phyloP scores from a whole-genome alignment of 1,284 basidiomycete genomes.

The Thecaphora thlaspeos region DNA sequence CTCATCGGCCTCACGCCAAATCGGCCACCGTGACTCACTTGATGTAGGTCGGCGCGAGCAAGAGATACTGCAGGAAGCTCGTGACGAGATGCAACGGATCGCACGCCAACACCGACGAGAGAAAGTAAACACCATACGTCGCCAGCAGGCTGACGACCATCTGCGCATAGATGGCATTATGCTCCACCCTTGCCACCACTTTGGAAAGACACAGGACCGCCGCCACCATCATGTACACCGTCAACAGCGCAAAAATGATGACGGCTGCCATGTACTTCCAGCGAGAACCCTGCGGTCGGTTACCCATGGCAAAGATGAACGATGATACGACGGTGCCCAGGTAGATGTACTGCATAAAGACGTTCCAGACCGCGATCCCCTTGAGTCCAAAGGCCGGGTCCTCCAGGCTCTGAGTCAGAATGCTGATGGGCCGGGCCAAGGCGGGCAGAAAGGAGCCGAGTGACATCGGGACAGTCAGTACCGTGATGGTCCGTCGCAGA shows the following conservation, averaged over 20 bases:
- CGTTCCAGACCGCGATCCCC: conserved; percentile 76
- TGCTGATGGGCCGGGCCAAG: conserved; percentile 41
- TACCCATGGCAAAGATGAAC: conserved; percentile 96
- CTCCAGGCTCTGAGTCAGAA: conserved; percentile 84
- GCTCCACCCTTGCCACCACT: conserved; percentile 57
- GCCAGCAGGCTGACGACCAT: conserved; percentile 82
- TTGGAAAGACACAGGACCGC: conserved; percentile 47
- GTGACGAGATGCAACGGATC: conserved; percentile 90
- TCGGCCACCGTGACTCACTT: conserved; percentile 50
- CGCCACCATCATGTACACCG: conserved; percentile 71
- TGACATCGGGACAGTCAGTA: too few species aligned
- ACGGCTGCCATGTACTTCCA: conserved; percentile 83
- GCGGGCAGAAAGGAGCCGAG: too few species aligned
- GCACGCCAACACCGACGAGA: conserved; percentile 73
- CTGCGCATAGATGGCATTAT: conserved; percentile 66
- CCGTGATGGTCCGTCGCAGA: too few species aligned
- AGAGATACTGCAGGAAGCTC: conserved; percentile 86
- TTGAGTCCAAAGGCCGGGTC: conserved; percentile 69
- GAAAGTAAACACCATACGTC: conserved; percentile 69
- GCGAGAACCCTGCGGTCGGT: conserved; percentile 83
- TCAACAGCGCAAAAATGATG: conserved; percentile 73
- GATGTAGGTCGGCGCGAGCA: conserved; percentile 88
- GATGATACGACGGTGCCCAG: conserved; percentile 78
- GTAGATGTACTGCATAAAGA: conserved; percentile 78
- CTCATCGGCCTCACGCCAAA: too few species aligned